Base-by-base conservation (phyloP, 768 basidiomycete species). In the Tricholoma flavovirens region DNA sequence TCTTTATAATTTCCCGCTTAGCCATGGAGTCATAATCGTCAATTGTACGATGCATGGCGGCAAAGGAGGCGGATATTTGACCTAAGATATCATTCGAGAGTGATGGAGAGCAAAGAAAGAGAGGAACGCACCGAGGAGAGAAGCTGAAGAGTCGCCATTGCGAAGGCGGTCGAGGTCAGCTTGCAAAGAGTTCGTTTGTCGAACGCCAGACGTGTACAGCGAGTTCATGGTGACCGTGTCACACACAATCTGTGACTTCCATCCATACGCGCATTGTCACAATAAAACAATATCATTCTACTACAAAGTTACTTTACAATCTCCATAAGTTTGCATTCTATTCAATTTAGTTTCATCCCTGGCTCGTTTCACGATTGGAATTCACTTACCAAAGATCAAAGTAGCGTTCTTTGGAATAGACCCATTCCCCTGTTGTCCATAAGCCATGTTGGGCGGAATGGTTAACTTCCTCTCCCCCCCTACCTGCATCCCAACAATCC, bases 21-120 rank as follows among this genome's bases (percentile, higher is more conserved):
- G 91, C 93, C 90, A 98, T 94, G 8, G 90, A 88, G 64, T 98
- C 95, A 66, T 96, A 98, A 67, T 99, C 97, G 58, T 98, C 95
- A 60, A 98, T 87, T 53, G 97, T 94, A 56, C 97, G 76, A 50
- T 90, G 87, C 81, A 98, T 87, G 2, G 93, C 94, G 24, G 93
- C 84, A n/a, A 99, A 77, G 8, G 93, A 94, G n/a, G 95, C 94
- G 30, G 92, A 91, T 72, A 99, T 93, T 81, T 98, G 96, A 71
- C 95, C 95, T 95, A 77, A 70, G 72, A 64, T 59, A 59, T 58
- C 26, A 14, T 15, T 3, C 5, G 24, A 26, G 24, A 26, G 24
- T 3, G 24, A 26, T 26, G 24, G 24, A 26, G 24, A 26, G 24
- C 24, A 26, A 26, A 5, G 24, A 26, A 26, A 26, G 24, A 10